A percentile compares a stretch with the other conserved stretches of the same genome.
Conservation (phyloP, 345 rosid genomes). For the Eucalyptus curtisii region DNA sequence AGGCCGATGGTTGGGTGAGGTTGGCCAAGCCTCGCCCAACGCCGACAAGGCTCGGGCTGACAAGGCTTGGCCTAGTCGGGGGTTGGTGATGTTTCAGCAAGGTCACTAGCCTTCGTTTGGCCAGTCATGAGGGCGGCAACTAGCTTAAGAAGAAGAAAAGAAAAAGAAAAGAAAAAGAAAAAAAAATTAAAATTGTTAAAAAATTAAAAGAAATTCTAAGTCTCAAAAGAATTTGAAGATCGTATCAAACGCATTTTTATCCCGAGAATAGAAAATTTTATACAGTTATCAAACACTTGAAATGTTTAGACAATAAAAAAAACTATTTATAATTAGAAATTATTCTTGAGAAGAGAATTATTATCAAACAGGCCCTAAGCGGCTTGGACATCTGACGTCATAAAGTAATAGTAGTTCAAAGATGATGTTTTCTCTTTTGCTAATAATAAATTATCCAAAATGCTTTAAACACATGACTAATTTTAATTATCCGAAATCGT, state of each 20-base stretch:
- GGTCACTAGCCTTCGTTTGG: too few species aligned
- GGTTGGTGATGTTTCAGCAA: too few species aligned
- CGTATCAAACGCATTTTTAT: accelerated
- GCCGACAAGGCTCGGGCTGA: too few species aligned
- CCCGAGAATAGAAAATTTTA: accelerated
- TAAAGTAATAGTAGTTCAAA: not conserved
- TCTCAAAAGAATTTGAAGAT: too few species aligned
- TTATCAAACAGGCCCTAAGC: accelerated
- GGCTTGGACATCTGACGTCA: not conserved
- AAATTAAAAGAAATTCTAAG: too few species aligned
- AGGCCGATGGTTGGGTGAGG: accelerated
- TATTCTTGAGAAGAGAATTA: accelerated
- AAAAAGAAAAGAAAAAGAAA: too few species aligned
- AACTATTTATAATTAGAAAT: accelerated
- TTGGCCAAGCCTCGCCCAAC: accelerated
- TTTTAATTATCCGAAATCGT: not conserved
- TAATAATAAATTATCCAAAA: not conserved
- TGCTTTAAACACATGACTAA: not conserved
- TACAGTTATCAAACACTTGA: accelerated
- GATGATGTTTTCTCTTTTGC: not conserved
- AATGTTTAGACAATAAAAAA: too few species aligned
- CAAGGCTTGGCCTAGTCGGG: accelerated
- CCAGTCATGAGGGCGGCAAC: accelerated
- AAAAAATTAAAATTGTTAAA: too few species aligned
- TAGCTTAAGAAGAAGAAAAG: too few species aligned